Conservation (phyloP, 2,329 filamentous ascomycete genomes). For the Xylariales sp. region DNA sequence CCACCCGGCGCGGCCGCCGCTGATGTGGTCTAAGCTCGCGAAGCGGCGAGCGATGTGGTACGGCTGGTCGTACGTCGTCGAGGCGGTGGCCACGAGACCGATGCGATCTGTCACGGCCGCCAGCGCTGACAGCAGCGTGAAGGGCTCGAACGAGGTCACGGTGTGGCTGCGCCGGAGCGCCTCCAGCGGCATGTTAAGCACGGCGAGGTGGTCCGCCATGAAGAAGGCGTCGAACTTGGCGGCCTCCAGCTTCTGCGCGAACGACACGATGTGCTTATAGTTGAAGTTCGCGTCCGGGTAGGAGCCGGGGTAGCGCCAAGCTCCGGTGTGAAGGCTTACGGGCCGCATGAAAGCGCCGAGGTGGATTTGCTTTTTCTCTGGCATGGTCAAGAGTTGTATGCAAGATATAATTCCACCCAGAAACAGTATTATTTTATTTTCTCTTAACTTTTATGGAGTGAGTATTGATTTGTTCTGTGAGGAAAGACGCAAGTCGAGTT, state of each 20-base stretch:
- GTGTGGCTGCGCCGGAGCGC: conserved; percentile 54
- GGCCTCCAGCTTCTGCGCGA: conserved; percentile 48
- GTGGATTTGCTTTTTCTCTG: conserved; percentile 36
- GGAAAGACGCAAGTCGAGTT: too few species aligned
- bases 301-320: conserved; percentile 51
- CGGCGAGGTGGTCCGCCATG: conserved; percentile 51
- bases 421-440: too few species aligned
- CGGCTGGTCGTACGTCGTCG: conserved; percentile 49
- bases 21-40: conserved; percentile 49
- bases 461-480: too few species aligned
- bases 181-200: conserved; percentile 52
- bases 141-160: conserved; percentile 53
- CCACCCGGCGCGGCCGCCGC: conserved; percentile 46
- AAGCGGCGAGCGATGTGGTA: conserved; percentile 51
- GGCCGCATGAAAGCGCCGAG: conserved; percentile 57
- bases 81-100: conserved; percentile 48
- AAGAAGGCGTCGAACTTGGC: conserved; percentile 55
- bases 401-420: too few species aligned
- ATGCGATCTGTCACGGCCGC: conserved; percentile 44
- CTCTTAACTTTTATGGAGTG: too few species aligned
- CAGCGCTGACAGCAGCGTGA: conserved; percentile 46
- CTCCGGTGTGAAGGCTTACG: conserved; percentile 50
- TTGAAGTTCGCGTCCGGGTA: conserved; percentile 57
- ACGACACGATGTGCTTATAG: conserved; percentile 44
- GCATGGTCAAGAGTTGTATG: conserved; percentile 9